Conservation (phyloP, 495 filamentous ascomycete species). For the Hypoxylon rickii region DNA sequence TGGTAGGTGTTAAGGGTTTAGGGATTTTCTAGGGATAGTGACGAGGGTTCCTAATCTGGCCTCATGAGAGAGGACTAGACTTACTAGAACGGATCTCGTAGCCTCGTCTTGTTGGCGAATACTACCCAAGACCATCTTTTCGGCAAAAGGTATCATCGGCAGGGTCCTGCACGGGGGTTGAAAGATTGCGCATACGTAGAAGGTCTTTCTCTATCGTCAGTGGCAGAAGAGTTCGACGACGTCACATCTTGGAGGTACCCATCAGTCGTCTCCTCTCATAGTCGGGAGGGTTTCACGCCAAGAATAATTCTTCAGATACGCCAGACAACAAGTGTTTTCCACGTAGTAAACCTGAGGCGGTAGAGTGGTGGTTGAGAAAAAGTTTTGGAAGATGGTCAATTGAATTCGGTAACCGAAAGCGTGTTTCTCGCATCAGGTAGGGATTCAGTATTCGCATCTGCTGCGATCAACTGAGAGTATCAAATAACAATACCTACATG, state of each 20-base stretch:
- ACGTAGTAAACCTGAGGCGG: too few relatives aligned
- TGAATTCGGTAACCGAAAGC: too few relatives aligned
- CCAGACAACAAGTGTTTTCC: neutral
- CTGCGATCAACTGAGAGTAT: too few relatives aligned
- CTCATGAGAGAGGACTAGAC: neutral
- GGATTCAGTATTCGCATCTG: too few relatives aligned
- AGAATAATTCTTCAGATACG: neutral
- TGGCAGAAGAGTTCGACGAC: neutral
- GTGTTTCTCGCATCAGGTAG: too few relatives aligned
- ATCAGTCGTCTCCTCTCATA: neutral
- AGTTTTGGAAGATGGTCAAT: too few relatives aligned
- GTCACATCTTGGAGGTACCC: neutral
- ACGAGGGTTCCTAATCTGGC: neutral
- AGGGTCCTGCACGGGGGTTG: constrained; percentile 4
- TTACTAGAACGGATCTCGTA: neutral
- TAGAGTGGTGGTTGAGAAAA: too few relatives aligned
- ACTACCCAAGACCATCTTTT: neutral
- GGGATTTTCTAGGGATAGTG: neutral
- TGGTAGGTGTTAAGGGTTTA: too few relatives aligned
- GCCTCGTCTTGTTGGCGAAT: constrained; percentile 5
- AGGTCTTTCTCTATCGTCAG: too few relatives aligned
- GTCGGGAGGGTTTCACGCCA: neutral
- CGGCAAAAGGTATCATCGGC: constrained; percentile 5
- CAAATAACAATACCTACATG: neutral
- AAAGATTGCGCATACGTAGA: too few relatives aligned